These are phyloP conservation scores for Sanghuangporus sanghuang DNA, from an alignment of 1,284 basidiomycete genomes.

Conservation along the genomic window DNA sequence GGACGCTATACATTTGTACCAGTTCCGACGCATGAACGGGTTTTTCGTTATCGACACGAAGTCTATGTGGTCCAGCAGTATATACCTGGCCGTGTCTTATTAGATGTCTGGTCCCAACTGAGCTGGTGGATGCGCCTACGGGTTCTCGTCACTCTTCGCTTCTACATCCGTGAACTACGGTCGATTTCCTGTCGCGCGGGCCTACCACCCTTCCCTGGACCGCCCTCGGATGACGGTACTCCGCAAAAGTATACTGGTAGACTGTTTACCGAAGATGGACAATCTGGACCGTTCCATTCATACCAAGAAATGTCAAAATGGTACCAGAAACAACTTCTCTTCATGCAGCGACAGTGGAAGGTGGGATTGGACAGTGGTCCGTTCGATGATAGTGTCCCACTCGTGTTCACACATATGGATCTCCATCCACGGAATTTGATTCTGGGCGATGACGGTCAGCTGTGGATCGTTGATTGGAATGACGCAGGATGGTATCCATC, in stretches of 20 bases:
- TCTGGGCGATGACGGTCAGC: constrained; percentile 22
- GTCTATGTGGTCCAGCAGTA: background rate
- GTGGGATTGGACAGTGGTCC: background rate
- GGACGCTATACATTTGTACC: background rate
- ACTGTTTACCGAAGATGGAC: background rate
- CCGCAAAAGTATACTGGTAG: background rate
- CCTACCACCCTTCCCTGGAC: background rate
- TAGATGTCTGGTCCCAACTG: background rate
- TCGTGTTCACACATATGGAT: constrained; percentile 28
- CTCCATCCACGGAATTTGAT: constrained; percentile 26
- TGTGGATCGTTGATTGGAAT: constrained; percentile 30
- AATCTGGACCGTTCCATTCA: background rate
- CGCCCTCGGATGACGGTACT: background rate
- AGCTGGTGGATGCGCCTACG: background rate
- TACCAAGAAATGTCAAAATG: background rate
- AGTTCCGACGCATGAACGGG: background rate
- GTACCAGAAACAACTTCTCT: background rate
- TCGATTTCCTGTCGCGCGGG: background rate
- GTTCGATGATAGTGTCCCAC: constrained; percentile 25
- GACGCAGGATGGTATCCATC: constrained; percentile 27
- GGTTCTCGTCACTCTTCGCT: background rate
- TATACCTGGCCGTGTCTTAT: background rate
- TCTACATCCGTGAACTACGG: background rate
- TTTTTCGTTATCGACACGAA: background rate
- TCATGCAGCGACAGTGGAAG: background rate